Base-by-base conservation (phyloP, 192 early-diverging fungal genomes). In the Coemansia biformis region DNA sequence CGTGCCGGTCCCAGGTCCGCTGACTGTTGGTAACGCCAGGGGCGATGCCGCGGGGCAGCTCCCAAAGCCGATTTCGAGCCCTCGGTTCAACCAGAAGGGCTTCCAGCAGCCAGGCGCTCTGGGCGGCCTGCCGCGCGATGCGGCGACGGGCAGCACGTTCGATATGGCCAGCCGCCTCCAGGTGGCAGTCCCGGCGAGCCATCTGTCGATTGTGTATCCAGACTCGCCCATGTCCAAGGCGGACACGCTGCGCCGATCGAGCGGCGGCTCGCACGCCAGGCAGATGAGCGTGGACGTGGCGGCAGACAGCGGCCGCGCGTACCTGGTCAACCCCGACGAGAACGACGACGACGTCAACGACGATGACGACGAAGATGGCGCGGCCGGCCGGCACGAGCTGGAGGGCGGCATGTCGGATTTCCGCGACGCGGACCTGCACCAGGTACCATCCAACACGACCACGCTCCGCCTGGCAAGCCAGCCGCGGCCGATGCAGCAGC, bases 181-280 rank as follows among this genome's bases (percentile, higher is more conserved):
- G n/a, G 69, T 73, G 5, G 48, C 50, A 22, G 69, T 73, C 21
- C 69, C 69, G 4, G 43, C 69, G 8, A 62, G 62, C 10, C 69
- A 73, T 29, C 42, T 73, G 35, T 73, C 69, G 29, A 65, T 73
- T 18, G 69, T 73, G 22, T 73, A 73, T 37, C 69, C 69, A 5
- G 69, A 73, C 28, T 73, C 69, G 58, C 69, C 69, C 16, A 73
- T 73, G 69, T 73, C 69, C 23, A 64, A 55, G 50, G 54, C 69
- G 7, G 69, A 73, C 22, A 73, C 69, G 11, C 46, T 73, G 28
- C 28, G 62, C 12, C 55, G 52, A 30, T 46, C 47, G 45, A 73
- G 69, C 42, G 42, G 37, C 2, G 69, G 65, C 17, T 73, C 69
- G 17, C 26, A 45, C 31, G 43, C 51, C 17, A 71, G 46, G 29